Conservation (phyloP, 228 moss, liverwort and hornwort species). For the Sphagnum magellanicum region DNA sequence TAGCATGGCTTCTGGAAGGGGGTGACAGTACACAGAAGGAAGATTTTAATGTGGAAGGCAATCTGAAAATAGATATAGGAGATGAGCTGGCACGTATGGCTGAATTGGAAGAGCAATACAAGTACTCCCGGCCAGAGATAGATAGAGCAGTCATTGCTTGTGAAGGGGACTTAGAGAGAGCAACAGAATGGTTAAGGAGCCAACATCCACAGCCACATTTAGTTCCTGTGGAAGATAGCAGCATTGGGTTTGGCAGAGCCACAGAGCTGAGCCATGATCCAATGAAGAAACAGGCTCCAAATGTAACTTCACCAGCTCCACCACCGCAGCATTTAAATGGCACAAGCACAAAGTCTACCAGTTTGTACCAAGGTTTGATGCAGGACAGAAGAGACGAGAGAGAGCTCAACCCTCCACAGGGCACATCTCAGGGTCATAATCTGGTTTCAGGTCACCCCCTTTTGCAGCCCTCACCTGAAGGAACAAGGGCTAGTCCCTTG, state of each 20-base stretch:
- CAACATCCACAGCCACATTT: conserved; percentile 19
- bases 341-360: conserved; percentile 16
- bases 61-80: conserved; percentile 38
- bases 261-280: conserved; percentile 11
- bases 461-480: conserved; percentile 12
- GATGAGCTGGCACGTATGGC: conserved; percentile 42
- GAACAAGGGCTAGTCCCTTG: conserved; percentile 6
- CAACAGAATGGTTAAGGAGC: conserved; percentile 37
- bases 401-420: conserved; percentile 10
- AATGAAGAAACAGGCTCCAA: conserved; percentile 13
- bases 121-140: conserved; percentile 36
- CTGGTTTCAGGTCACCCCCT: conserved; percentile 10
- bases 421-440: conserved; percentile 19
- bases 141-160: conserved; percentile 39
- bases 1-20: conserved; percentile 49
- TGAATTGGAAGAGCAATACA: conserved; percentile 35
- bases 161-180: conserved; percentile 42
- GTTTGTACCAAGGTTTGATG: conserved; percentile 22
- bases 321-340: conserved; percentile 14
- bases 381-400: conserved; percentile 27
- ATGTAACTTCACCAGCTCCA: conserved; percentile 10
- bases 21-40: conserved; percentile 41
- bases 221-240: conserved; percentile 1
- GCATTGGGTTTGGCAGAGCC: conserved; percentile 2
- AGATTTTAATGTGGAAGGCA: conserved; percentile 28